Evolutionary conservation across 1,284 basidiomycete genomes (phyloP).

Genomic region (Malassezia dermatis): DNA sequence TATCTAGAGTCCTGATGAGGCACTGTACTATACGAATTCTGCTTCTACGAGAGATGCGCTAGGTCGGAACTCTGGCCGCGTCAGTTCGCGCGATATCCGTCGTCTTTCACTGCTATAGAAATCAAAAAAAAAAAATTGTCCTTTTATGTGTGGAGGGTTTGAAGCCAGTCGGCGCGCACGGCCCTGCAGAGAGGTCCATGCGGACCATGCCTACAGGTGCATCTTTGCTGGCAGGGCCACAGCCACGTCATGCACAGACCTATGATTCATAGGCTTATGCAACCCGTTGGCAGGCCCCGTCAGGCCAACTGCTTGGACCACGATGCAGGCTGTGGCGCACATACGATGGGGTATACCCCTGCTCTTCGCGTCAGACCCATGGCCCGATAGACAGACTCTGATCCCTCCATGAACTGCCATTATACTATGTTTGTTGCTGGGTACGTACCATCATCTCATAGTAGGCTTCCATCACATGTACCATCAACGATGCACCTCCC

Average conservation of each 20-base stretch:
- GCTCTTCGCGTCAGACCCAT: not conserved
- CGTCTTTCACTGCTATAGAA: not conserved
- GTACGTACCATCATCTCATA: not conserved
- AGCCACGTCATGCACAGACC: not conserved
- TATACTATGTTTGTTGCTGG: conserved; percentile 4
- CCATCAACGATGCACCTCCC: not conserved
- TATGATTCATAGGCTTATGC: not conserved
- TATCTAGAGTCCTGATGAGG: not conserved
- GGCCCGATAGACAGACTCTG: not conserved
- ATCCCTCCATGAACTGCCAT: not conserved
- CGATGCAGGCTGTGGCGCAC: not conserved
- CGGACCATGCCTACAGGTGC: too few relatives aligned
- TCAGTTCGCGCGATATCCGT: not conserved
- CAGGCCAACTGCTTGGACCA: not conserved
- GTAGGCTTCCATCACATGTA: not conserved
- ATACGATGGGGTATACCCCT: not conserved
- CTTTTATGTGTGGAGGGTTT: not conserved
- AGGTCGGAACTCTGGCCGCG: not conserved
- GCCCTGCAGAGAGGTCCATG: not conserved
- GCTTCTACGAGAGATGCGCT: not conserved
- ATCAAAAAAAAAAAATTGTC: conserved; percentile 3
- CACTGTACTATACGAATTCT: not conserved
- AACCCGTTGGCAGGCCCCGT: not conserved
- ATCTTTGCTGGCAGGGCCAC: too few relatives aligned
- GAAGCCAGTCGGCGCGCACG: not conserved